These are phyloP conservation scores for Gyromitra esculenta DNA, from an alignment of 2,329 filamentous ascomycete genomes.

Conservation along the genomic window DNA sequence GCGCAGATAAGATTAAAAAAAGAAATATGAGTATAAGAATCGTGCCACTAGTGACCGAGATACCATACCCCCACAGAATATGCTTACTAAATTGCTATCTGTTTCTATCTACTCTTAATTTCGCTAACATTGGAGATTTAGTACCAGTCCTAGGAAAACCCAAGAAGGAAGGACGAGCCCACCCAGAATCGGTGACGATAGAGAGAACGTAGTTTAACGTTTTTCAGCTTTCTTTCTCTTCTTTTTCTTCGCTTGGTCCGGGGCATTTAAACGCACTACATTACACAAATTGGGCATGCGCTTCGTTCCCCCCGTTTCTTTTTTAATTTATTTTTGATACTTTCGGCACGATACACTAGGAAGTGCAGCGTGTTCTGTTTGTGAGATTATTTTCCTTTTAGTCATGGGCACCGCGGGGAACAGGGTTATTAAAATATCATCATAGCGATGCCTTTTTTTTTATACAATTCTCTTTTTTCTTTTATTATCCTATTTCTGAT, in stretches of 20 bases:
- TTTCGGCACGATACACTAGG: constrained; percentile 36
- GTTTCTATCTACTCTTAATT: not conserved
- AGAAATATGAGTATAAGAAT: not conserved
- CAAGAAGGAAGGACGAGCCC: constrained; percentile 54
- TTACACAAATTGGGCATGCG: constrained; percentile 32
- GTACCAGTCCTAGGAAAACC: constrained; percentile 46
- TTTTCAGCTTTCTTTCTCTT: not conserved
- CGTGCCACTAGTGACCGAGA: not conserved
- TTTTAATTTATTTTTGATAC: constrained; percentile 14
- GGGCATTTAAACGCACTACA: constrained; percentile 2
- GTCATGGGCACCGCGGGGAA: not conserved
- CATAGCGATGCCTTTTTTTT: constrained; percentile 3
- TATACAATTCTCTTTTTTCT: constrained; percentile 7
- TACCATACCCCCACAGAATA: not conserved
- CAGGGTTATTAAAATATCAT: constrained; percentile 22
- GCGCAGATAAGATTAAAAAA: not conserved
- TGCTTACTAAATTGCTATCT: not conserved
- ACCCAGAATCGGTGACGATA: constrained; percentile 54
- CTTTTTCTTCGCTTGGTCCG: constrained; percentile 9
- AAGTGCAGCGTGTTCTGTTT: constrained; percentile 17
- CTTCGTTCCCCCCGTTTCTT: not conserved
- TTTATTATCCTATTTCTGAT: constrained; percentile 3
- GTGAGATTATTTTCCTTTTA: constrained; percentile 21
- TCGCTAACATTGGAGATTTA: constrained; percentile 33
- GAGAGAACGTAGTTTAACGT: constrained; percentile 34